These are phyloP conservation scores for Citrus inodora DNA, from an alignment of 345 rosid species.

Conservation along the genomic window DNA sequence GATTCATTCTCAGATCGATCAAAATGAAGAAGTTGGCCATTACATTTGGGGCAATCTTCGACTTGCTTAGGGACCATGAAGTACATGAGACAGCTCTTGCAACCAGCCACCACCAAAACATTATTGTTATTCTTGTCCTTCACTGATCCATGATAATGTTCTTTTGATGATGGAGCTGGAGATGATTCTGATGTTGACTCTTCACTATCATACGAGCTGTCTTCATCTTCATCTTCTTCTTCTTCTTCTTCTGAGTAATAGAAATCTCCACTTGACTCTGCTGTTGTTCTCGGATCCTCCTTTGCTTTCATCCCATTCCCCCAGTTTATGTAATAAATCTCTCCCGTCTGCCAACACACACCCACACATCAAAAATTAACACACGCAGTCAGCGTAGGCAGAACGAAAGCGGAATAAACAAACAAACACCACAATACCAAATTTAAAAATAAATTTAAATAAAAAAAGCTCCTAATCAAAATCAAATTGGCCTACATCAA, in stretches of 20 bases:
- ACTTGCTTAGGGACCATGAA: conserved; percentile 85
- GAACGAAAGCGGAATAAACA: not conserved
- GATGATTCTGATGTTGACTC: conserved; percentile 73
- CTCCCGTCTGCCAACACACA: conserved; percentile 60
- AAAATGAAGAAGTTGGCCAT: conserved; percentile 78
- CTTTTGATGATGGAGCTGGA: conserved; percentile 36
- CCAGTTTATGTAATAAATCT: conserved; percentile 82
- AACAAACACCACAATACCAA: too few species aligned
- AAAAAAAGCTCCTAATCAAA: too few species aligned
- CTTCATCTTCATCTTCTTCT: conserved; percentile 51
- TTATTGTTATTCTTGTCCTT: conserved; percentile 35
- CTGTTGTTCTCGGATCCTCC: conserved; percentile 56
- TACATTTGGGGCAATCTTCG: conserved; percentile 80
- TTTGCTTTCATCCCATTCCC: conserved; percentile 61
- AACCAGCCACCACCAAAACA: conserved; percentile 87
- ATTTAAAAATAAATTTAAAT: not conserved
- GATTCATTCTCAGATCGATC: conserved; percentile 50
- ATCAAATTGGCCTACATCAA: too few species aligned
- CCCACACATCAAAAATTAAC: not conserved
- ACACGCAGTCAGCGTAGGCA: not conserved
- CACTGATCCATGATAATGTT: conserved; percentile 14
- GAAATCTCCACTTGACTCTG: conserved; percentile 34
- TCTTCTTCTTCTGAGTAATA: conserved; percentile 39
- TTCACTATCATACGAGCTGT: conserved; percentile 61
- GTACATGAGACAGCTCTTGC: conserved; percentile 92